These are phyloP conservation scores for Leccinum boreale DNA, from an alignment of 768 basidiomycete genomes.

Conservation along the genomic window DNA sequence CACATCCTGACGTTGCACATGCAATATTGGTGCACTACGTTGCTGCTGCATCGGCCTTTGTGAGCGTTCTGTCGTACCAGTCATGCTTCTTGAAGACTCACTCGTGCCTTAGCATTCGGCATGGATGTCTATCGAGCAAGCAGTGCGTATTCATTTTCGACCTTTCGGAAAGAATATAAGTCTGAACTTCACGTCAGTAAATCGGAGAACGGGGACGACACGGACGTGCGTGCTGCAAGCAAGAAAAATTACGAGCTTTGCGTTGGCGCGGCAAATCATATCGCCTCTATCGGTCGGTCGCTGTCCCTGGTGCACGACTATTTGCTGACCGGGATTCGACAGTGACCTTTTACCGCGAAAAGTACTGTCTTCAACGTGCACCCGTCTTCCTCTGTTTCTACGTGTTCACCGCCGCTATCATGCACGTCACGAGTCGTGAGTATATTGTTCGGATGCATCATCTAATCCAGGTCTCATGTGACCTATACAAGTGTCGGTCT, in stretches of 20 bases:
- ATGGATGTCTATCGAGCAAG: conserved; percentile 31
- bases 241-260: conserved; percentile 72
- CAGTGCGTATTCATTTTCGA: conserved; percentile 28
- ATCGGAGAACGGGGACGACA: conserved; percentile 44
- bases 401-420: conserved; percentile 74
- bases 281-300: conserved; percentile 60
- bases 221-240: conserved; percentile 50
- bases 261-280: conserved; percentile 74
- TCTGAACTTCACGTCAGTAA: conserved; percentile 23
- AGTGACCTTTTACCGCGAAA: conserved; percentile 62
- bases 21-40: conserved; percentile 81
- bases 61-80: conserved; percentile 35
- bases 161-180: background rate
- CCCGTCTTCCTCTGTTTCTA: conserved; percentile 77
- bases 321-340: conserved; percentile 3
- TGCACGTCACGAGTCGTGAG: conserved; percentile 74
- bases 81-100: conserved; percentile 6
- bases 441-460: conserved; percentile 9
- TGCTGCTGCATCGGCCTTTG: conserved; percentile 79
- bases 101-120: conserved; percentile 22
- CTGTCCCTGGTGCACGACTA: background rate
- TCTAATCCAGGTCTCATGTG: conserved; percentile 1
- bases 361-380: conserved; percentile 56
- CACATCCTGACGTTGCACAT: conserved; percentile 75
- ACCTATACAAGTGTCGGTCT: conserved; percentile 49